Percentiles rank a stretch among this genome's conserved stretches.
phyloP scores from a whole-genome alignment of 345 rosid genomes.

The Gossypium thurberi region DNA sequence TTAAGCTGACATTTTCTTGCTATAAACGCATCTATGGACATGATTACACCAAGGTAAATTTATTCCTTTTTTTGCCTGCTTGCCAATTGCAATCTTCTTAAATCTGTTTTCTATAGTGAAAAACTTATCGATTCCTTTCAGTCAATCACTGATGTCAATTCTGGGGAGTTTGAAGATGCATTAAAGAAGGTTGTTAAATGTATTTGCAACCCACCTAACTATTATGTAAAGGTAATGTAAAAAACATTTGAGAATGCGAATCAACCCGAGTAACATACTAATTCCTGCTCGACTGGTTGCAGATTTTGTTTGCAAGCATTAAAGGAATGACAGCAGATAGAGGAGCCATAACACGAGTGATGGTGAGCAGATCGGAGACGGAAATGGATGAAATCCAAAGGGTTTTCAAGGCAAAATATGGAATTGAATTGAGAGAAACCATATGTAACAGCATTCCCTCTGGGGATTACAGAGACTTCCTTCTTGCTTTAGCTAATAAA shows the following conservation, averaged over 20 bases:
- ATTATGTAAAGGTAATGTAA: constrained; percentile 47
- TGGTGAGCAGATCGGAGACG: constrained; percentile 47
- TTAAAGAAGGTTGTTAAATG: constrained; percentile 43
- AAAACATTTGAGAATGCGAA: background rate
- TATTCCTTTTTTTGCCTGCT: background rate
- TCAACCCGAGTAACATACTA: background rate
- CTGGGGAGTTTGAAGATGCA: constrained; percentile 37
- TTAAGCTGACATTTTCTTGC: constrained; percentile 49
- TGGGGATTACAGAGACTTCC: constrained; percentile 51
- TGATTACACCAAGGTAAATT: constrained; percentile 44
- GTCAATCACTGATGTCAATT: constrained; percentile 34
- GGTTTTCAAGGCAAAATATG: constrained; percentile 37
- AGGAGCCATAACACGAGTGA: constrained; percentile 32
- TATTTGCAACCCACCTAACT: constrained; percentile 35
- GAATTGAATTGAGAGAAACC: constrained; percentile 35
- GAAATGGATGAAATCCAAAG: constrained; percentile 44
- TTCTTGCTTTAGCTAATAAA: constrained; percentile 38
- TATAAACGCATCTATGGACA: constrained; percentile 61
- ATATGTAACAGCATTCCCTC: constrained; percentile 31
- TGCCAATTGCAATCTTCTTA: too few relatives aligned
- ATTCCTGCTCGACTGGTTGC: background rate
- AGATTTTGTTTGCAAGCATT: constrained; percentile 31
- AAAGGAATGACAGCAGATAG: constrained; percentile 28
- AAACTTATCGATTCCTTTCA: constrained; percentile 6
- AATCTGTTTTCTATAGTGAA: background rate